Base-by-base conservation (phyloP, 2,329 filamentous ascomycete species). In the Botryotinia globosa region DNA sequence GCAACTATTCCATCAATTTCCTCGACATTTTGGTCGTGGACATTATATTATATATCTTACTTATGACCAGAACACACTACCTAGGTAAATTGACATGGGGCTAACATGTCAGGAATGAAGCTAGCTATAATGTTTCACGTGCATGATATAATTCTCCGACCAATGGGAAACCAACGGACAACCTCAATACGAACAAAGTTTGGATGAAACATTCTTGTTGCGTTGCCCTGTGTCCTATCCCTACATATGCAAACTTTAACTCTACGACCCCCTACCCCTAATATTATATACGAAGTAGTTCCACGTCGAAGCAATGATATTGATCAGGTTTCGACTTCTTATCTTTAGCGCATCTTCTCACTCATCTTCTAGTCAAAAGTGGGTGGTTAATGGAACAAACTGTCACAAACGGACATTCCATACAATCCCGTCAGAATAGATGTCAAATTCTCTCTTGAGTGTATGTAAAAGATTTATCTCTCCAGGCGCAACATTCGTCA, bases 281-380 rank as follows among this genome's bases (percentile, higher is more conserved):
- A 25, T 32, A 16, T 20, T n/a, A 37, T 56, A 12, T 42, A 42
- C 39, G 39, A 42, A 42, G 39, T n/a, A 39, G 7, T 29, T 56
- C 25, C 32, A n/a, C n/a, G 25, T 62, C 45, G 25, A 64, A 39
- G 37, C 25, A 29, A 39, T 70, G 44, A 64, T 64, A 42, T 34
- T 32, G 68, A 70, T 54, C 42, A 70, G 42, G 10, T 63, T 63
- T 18, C 16, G 42, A 39, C 32, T 44, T 70, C 58, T 63, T 64
- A 70, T 70, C 58, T 63, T 25, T 34, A 22, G 34, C 32, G 39
- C 44, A 18, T 39, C 58, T 29, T 61, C 32, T 16, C 44, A 18
- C 54, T n/a, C 39, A 9, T 62, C 67, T 69, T 61, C 32, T 16
- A 42, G 32, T 54, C 58, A 70, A 64, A 64, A 63, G 56, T 63